These are phyloP conservation scores for Ceratocystis cacaofunesta DNA, from an alignment of 2,329 filamentous ascomycete species.

Conservation along the genomic window DNA sequence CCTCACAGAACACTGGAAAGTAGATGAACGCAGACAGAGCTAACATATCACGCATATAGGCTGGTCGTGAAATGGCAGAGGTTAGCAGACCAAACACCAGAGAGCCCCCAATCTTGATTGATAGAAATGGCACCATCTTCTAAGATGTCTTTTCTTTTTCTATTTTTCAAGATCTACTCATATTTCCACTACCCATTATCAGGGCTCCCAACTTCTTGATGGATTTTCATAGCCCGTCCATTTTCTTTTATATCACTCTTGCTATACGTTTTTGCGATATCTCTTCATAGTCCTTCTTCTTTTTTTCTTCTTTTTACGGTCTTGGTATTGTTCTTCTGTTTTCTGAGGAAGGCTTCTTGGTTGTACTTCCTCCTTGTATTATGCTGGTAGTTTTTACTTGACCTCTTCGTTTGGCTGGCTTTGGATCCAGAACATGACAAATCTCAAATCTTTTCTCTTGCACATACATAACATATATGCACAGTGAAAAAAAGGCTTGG, in stretches of 20 bases:
- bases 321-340: not conserved
- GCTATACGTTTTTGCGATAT: not conserved
- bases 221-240: not conserved
- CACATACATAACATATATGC: not conserved
- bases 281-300: not conserved
- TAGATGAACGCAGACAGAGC: not conserved
- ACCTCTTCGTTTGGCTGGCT: not conserved
- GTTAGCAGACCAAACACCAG: conserved; percentile 92
- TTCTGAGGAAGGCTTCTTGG: conserved; percentile 1
- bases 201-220: not conserved
- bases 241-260: not conserved
- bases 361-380: not conserved
- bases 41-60: conserved; percentile 33
- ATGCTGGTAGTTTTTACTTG: conserved; percentile 2
- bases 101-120: conserved; percentile 88
- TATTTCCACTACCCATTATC: not conserved
- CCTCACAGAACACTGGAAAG: not conserved
- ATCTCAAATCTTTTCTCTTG: not conserved
- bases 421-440: not conserved
- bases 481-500: too few species aligned
- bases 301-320: not conserved
- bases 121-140: conserved; percentile 93
- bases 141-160: not conserved
- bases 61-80: conserved; percentile 88
- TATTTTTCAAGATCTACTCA: not conserved